These are phyloP conservation scores for Calonectria hongkongensis DNA, from an alignment of 2,329 filamentous ascomycete genomes.

Conservation along the genomic window DNA sequence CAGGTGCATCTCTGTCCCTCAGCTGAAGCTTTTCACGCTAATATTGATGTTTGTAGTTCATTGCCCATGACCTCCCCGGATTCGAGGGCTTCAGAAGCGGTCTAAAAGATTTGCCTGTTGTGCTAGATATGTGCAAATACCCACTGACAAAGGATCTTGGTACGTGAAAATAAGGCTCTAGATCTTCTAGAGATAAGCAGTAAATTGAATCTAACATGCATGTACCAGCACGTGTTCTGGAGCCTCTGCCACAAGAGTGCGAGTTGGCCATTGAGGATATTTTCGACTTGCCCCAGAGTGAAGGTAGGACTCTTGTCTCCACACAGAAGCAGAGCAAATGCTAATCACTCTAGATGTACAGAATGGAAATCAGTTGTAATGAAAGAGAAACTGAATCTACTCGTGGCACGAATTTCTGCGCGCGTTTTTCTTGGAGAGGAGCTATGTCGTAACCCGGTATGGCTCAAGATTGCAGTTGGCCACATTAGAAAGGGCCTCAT, in stretches of 20 bases:
- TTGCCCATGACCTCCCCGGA: constrained; percentile 15
- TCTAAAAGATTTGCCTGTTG: constrained; percentile 9
- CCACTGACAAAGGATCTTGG: constrained; percentile 5
- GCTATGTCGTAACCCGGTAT: constrained; percentile 13
- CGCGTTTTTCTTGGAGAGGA: constrained; percentile 18
- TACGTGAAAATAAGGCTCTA: neutral
- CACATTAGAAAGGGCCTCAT: constrained; percentile 9
- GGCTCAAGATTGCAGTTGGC: constrained; percentile 6
- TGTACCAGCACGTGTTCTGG: neutral
- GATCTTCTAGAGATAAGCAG: too few relatives aligned
- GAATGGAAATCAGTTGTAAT: constrained; percentile 14
- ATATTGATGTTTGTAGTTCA: constrained; percentile 3
- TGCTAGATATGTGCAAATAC: constrained; percentile 21
- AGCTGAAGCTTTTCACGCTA: neutral
- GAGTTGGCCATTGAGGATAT: constrained; percentile 12
- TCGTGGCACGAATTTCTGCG: neutral
- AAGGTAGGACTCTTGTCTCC: neutral
- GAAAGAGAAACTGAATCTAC: neutral
- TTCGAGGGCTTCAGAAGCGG: constrained; percentile 11
- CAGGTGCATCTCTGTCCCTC: neutral
- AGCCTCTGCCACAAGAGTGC: constrained; percentile 11
- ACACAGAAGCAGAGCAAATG: too few relatives aligned
- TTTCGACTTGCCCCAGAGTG: neutral
- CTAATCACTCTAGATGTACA: neutral
- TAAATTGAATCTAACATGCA: neutral